A percentile compares a stretch with the other conserved stretches of the same genome.
phyloP scores from a whole-genome alignment of 176 grass and related monocot genomes.

The Zoysia pacifica region DNA sequence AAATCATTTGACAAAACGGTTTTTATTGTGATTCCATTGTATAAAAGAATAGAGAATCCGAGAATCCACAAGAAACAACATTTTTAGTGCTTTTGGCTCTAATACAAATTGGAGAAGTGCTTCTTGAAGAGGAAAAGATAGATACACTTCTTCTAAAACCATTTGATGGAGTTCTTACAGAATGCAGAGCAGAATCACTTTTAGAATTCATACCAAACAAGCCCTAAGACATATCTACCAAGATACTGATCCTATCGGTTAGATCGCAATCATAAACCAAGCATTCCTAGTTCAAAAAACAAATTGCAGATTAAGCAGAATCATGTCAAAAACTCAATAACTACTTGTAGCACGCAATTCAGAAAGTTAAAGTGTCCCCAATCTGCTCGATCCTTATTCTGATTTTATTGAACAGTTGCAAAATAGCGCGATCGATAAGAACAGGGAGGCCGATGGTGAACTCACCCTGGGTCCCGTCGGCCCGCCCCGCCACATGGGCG shows the following conservation, averaged over 20 bases:
- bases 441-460: not conserved
- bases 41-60: too few species aligned
- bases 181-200: too few species aligned
- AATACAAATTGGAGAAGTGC: too few species aligned
- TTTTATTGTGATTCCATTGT: too few species aligned
- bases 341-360: not conserved
- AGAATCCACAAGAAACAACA: too few species aligned
- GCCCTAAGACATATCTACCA: not conserved
- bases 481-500: slow-evolving; percentile 78
- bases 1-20: too few species aligned
- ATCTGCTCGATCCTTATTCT: not conserved
- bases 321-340: not conserved
- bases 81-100: too few species aligned
- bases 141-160: too few species aligned
- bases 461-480: slow-evolving; percentile 75
- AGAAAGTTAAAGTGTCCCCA: not conserved
- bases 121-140: too few species aligned
- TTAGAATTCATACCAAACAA: too few species aligned
- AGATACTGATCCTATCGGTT: not conserved
- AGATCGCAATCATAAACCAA: not conserved
- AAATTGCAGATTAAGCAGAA: not conserved
- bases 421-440: not conserved
- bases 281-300: not conserved
- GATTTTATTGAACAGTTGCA: not conserved
- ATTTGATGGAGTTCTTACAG: too few species aligned